phyloP scores from a whole-genome alignment of 164 flowering plant species.

The Aristolochia californica region DNA sequence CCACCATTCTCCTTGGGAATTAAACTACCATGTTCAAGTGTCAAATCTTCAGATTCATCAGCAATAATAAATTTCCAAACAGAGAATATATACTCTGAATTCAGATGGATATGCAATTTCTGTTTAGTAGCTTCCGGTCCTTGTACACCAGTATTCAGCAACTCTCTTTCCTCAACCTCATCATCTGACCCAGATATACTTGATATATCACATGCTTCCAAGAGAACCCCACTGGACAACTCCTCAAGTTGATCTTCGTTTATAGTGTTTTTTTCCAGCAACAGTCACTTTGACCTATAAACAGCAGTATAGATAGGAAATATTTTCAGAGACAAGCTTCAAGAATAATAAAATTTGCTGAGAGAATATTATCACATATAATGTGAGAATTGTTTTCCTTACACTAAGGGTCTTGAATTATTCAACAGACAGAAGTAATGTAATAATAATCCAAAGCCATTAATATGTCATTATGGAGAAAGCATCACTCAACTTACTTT shows the following conservation, averaged over 20 bases:
- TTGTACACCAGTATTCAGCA: conserved; percentile 9
- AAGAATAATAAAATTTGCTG: background rate
- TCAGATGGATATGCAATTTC: conserved; percentile 47
- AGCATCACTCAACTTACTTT: too few species aligned
- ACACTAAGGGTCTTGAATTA: too few species aligned
- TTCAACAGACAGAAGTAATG: too few species aligned
- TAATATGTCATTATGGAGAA: too few species aligned
- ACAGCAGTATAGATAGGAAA: conserved; percentile 1
- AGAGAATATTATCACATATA: background rate
- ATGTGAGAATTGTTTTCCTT: too few species aligned
- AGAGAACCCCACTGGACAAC: conserved; percentile 40
- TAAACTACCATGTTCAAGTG: conserved; percentile 26
- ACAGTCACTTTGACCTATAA: conserved; percentile 72
- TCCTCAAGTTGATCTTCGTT: conserved; percentile 92
- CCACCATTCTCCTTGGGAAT: conserved; percentile 10
- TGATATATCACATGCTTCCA: conserved; percentile 67
- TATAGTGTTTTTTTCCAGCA: conserved; percentile 62
- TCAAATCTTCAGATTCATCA: conserved; percentile 41
- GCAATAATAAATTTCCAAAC: conserved; percentile 68
- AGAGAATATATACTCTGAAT: conserved; percentile 57
- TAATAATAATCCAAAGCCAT: too few species aligned
- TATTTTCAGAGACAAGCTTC: background rate
- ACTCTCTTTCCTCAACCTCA: conserved; percentile 42
- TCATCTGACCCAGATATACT: conserved; percentile 98
- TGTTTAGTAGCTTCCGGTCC: conserved; percentile 19